A percentile compares a stretch with the other conserved stretches of the same genome.
Evolutionary conservation across 2,329 filamentous ascomycete genomes (phyloP).

Genomic region (Penicillium sp.): DNA sequence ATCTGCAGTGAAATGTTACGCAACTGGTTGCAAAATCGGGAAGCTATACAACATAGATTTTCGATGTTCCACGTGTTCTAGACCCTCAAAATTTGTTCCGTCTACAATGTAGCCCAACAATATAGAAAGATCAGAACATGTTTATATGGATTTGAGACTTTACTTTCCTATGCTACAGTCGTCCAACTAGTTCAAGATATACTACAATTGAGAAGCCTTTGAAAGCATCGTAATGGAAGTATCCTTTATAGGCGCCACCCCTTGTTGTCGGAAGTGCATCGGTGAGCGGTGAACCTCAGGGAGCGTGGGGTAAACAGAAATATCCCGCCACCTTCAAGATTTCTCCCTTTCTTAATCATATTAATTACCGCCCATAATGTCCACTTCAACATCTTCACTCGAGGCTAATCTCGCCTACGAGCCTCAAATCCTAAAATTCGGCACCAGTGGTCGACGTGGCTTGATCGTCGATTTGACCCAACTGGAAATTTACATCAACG

Average conservation of each 20-base stretch:
- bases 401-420: conserved; percentile 21
- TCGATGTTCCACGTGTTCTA: no score
- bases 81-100: no score
- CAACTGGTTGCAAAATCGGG: no score
- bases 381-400: not conserved
- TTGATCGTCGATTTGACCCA: conserved; percentile 34
- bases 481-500: conserved; percentile 36
- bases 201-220: no score
- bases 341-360: not conserved
- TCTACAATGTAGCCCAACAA: no score
- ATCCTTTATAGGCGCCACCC: no score
- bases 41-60: no score
- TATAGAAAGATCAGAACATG: no score
- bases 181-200: no score
- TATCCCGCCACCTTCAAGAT: not conserved
- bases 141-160: no score
- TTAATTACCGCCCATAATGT: not conserved
- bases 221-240: no score
- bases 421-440: conserved; percentile 33
- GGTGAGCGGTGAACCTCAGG: not conserved
- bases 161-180: no score
- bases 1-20: not conserved
- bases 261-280: not conserved
- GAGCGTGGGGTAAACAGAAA: not conserved
- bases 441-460: conserved; percentile 36